phyloP scores from a whole-genome alignment of 208 protist species.

The Entamoeba moshkovskii region DNA sequence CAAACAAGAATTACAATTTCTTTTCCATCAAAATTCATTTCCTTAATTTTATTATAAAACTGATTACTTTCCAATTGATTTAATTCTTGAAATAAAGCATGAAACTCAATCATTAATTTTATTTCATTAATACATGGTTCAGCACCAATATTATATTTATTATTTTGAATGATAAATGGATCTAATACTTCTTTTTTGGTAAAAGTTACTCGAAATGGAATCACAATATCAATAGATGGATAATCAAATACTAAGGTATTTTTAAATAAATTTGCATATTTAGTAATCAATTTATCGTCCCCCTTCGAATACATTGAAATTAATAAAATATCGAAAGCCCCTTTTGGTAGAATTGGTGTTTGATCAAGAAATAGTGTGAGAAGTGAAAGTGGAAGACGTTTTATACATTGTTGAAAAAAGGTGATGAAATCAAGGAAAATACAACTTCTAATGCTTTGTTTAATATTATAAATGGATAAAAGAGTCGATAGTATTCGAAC shows the following conservation, averaged over 20 bases:
- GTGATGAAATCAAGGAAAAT: neutral
- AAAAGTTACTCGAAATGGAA: too few relatives aligned
- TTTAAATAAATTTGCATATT: too few relatives aligned
- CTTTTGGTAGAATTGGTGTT: neutral
- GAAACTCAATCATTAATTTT: neutral
- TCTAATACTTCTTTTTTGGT: neutral
- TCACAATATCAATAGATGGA: too few relatives aligned
- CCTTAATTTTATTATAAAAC: neutral
- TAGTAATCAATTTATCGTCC: too few relatives aligned
- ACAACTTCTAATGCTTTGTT: neutral
- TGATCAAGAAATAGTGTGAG: neutral
- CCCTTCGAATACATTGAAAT: neutral
- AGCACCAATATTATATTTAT: neutral
- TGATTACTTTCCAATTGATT: neutral
- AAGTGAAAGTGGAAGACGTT: neutral
- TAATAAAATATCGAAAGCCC: neutral
- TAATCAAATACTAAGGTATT: too few relatives aligned
- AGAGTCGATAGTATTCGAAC: neutral
- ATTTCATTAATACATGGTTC: neutral
- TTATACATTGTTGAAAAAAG: neutral
- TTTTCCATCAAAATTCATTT: neutral
- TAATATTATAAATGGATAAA: neutral
- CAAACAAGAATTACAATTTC: neutral
- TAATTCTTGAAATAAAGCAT: neutral
- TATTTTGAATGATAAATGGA: neutral